These are phyloP conservation scores for Colletotrichum destructivum DNA, from an alignment of 2,329 filamentous ascomycete species.

Conservation along the genomic window DNA sequence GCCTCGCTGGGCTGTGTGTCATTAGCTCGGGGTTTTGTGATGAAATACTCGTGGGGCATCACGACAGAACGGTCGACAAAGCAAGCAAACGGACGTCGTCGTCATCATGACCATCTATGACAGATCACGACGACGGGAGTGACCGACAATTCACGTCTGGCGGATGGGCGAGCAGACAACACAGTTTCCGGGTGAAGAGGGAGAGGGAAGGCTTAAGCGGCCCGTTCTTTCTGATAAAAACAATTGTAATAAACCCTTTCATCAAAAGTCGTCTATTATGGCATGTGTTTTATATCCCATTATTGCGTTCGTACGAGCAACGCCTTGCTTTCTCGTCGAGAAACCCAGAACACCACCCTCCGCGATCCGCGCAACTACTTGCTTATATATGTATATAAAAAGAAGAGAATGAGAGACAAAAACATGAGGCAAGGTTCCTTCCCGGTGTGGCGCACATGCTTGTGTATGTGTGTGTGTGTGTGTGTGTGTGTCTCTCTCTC, in stretches of 20 bases:
- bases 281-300: neutral
- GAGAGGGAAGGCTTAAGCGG: neutral
- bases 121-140: too few relatives aligned
- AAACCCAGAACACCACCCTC: neutral
- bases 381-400: neutral
- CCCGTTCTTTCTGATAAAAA: constrained; percentile 16
- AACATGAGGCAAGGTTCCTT: neutral
- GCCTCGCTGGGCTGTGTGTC: too few relatives aligned
- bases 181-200: neutral
- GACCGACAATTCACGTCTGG: too few relatives aligned
- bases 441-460: neutral
- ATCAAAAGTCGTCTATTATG: constrained; percentile 19
- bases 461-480: neutral
- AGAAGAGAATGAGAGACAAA: neutral
- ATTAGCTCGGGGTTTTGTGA: neutral
- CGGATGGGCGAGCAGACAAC: too few relatives aligned
- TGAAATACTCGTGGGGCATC: neutral
- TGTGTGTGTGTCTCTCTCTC: neutral
- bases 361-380: too few relatives aligned
- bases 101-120: too few relatives aligned
- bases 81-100: too few relatives aligned
- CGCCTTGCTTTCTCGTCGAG: neutral
- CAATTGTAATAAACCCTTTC: neutral
- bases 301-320: neutral
- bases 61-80: too few relatives aligned